These are phyloP conservation scores for Fusarium phyllophilum DNA, from an alignment of 2,329 filamentous ascomycete genomes.

Conservation along the genomic window DNA sequence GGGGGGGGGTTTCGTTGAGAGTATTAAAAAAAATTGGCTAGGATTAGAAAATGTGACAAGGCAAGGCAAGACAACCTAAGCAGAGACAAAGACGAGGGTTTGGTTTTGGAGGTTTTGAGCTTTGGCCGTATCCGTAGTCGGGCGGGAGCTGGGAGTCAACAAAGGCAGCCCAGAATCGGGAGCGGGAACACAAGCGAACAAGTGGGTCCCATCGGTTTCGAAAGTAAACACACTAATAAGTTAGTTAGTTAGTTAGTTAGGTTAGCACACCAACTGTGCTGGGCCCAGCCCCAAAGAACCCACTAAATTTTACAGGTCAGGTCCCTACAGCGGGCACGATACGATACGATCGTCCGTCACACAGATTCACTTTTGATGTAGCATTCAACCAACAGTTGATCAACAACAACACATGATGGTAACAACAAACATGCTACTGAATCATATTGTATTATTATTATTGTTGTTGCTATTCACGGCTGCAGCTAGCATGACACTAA, in stretches of 20 bases:
- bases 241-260: background rate
- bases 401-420: conserved; percentile 26
- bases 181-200: conserved; percentile 26
- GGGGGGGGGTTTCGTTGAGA: conserved; percentile 4
- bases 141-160: conserved; percentile 28
- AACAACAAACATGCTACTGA: background rate
- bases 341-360: conserved; percentile 30
- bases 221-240: conserved; percentile 39
- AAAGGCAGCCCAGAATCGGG: conserved; percentile 24
- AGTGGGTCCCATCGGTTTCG: conserved; percentile 36
- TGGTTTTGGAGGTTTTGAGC: conserved; percentile 21
- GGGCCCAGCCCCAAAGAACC: background rate
- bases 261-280: background rate
- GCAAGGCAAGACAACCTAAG: background rate
- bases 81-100: background rate
- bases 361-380: conserved; percentile 20
- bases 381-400: conserved; percentile 13
- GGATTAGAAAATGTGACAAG: conserved; percentile 18
- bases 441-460: background rate
- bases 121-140: conserved; percentile 9
- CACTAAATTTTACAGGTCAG: conserved; percentile 5
- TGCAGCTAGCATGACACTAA: background rate
- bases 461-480: background rate
- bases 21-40: background rate
- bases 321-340: conserved; percentile 4